Conservation (phyloP, 2,329 filamentous ascomycete genomes). For the Lasiodiplodia gonubiensis region DNA sequence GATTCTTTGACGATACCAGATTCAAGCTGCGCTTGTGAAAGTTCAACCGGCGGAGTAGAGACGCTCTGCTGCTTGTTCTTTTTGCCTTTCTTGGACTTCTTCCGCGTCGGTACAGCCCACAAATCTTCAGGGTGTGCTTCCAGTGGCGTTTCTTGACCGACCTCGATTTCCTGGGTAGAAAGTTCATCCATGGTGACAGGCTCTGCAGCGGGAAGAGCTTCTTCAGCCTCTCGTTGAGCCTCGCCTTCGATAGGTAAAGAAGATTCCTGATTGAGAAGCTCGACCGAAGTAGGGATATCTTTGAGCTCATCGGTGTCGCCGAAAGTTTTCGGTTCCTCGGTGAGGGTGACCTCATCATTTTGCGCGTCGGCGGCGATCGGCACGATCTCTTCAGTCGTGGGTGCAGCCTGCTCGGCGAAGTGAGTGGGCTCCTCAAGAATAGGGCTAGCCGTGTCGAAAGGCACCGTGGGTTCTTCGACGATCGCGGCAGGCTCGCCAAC, state of each 20-base stretch:
- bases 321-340: not conserved
- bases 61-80: constrained; percentile 33
- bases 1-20: not conserved
- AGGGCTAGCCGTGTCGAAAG: not conserved
- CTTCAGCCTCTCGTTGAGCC: not conserved
- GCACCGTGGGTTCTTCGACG: not conserved
- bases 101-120: constrained; percentile 31
- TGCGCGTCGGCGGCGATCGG: not conserved
- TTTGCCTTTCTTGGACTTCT: constrained; percentile 39
- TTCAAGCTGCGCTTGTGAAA: not conserved
- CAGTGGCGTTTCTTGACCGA: not conserved
- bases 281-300: not conserved
- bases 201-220: not conserved
- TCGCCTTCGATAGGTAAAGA: not conserved
- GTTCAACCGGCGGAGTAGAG: constrained; percentile 29
- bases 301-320: not conserved
- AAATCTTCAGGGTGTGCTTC: not conserved
- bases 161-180: not conserved
- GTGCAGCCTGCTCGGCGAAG: not conserved
- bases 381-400: not conserved
- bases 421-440: not conserved
- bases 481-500: not conserved
- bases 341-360: not conserved
- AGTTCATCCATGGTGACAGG: not conserved
- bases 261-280: not conserved